phyloP scores from a whole-genome alignment of 345 rosid genomes.

The Pistacia vera region DNA sequence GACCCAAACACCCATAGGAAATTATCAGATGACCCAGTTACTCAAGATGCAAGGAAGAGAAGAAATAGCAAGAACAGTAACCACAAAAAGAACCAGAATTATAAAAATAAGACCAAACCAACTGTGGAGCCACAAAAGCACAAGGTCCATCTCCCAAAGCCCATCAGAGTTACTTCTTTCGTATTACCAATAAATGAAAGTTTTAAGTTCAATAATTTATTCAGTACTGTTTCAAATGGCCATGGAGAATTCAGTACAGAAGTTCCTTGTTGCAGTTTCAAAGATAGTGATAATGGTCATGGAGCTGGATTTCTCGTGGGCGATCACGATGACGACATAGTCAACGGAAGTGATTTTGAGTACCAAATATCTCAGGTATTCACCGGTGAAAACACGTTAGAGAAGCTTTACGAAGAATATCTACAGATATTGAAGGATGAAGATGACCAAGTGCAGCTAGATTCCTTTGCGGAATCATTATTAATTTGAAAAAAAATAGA shows the following conservation, averaged over 20 bases:
- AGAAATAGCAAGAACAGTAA: not conserved
- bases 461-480: conserved; percentile 38
- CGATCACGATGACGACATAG: conserved; percentile 20
- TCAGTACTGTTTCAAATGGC: conserved; percentile 13
- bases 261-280: conserved; percentile 17
- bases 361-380: conserved; percentile 23
- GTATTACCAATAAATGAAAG: conserved; percentile 39
- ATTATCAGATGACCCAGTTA: conserved; percentile 10
- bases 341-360: conserved; percentile 30
- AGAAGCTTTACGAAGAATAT: conserved; percentile 52
- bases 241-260: conserved; percentile 13
- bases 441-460: conserved; percentile 32
- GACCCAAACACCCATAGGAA: conserved; percentile 40
- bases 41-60: conserved; percentile 7
- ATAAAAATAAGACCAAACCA: conserved; percentile 6
- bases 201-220: conserved; percentile 22
- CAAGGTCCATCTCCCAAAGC: conserved; percentile 52
- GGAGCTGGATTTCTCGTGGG: conserved; percentile 22
- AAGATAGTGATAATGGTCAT: conserved; percentile 8
- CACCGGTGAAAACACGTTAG: conserved; percentile 15
- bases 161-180: conserved; percentile 35
- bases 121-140: conserved; percentile 17
- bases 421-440: conserved; percentile 38
- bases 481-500: conserved; percentile 23
- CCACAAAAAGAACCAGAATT: conserved; percentile 19